Base-by-base conservation (phyloP, 495 filamentous ascomycete species). In the Tuber brumale region DNA sequence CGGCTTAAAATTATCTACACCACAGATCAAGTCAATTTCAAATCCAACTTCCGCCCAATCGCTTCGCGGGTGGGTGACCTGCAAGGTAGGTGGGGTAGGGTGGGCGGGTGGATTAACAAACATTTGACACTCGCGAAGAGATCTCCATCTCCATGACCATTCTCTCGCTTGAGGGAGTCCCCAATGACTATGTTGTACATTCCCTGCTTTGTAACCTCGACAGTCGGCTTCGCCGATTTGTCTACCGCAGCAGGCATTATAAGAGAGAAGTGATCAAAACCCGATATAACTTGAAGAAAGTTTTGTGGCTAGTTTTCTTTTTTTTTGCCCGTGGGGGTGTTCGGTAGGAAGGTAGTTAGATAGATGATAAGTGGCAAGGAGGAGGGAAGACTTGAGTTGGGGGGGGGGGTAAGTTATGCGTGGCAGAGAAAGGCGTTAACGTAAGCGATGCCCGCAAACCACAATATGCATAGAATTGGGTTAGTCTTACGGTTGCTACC, bases 41-140 rank as follows among this genome's bases (percentile, higher is more conserved):
- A 35, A 31, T 66, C 57, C 57, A 14, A 66, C 12, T 18, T 66
- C 27, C 27, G 35, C 57, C 57, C 57, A 66, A 66, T 66, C 57
- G 27, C 57, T 35, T 66, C 57, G 35, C 57, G 18, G 16, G 31
- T 14, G 57, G 35, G 57, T 66, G 35, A 27, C 27, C 1, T 14
- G 27, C 27, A 27, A 70, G 51, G 66, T 18, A 42, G 5, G 31
- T 44, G 35, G 73, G 77, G 31, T 42, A 23, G 4, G 48, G 73
- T 18, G 31, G 70, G 31, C 45, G 48, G 45, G 16, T 31, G 74
- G 31, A 21, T 42, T 16, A 35, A 74, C 77, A n/a, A 44, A 81
- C 79, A 81, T 76, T 81, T 81, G 23, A 81, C 78, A 44, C 79
- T 81, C 5, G 79, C 77, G 48, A 78, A 75, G 37, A 74, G n/a